These are phyloP conservation scores for Tulasnella sp. DNA, from an alignment of 768 basidiomycete species.

Conservation along the genomic window DNA sequence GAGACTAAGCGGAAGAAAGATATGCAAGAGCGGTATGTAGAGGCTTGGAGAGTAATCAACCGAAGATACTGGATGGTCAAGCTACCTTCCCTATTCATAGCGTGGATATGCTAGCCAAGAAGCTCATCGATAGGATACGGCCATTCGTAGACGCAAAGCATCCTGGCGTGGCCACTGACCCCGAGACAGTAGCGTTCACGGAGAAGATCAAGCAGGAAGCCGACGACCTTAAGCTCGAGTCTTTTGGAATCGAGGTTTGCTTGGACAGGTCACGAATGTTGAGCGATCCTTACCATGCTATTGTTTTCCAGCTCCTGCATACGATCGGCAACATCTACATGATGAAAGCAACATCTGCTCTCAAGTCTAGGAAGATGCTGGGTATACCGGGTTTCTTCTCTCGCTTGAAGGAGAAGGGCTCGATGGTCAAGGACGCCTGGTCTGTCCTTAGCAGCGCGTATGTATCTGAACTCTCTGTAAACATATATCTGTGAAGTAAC, in stretches of 20 bases:
- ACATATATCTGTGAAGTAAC: not conserved
- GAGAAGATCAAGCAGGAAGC: conserved; percentile 69
- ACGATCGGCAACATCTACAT: conserved; percentile 83
- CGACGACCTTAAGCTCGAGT: conserved; percentile 92
- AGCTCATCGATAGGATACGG: conserved; percentile 73
- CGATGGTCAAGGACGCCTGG: conserved; percentile 92
- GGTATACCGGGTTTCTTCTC: conserved; percentile 92
- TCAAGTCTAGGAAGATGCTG: conserved; percentile 85
- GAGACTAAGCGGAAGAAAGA: conserved; percentile 71
- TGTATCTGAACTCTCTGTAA: conserved; percentile 27
- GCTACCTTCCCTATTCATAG: not conserved
- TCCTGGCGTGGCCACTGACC: conserved; percentile 69
- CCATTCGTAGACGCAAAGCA: conserved; percentile 85
- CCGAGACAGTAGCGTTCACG: conserved; percentile 73
- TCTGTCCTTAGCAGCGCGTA: conserved; percentile 93
- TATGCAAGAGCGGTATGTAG: conserved; percentile 49
- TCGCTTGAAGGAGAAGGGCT: conserved; percentile 85
- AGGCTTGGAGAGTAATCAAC: not conserved
- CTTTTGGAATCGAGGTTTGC: conserved; percentile 87
- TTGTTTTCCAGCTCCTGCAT: conserved; percentile 55
- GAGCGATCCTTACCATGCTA: not conserved
- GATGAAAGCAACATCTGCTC: conserved; percentile 80
- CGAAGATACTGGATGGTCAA: not conserved
- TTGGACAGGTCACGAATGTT: conserved; percentile 4
- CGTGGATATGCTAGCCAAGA: conserved; percentile 44